Evolutionary conservation across 106 monocot species (phyloP).

Genomic region (Dendrobium nobile): DNA sequence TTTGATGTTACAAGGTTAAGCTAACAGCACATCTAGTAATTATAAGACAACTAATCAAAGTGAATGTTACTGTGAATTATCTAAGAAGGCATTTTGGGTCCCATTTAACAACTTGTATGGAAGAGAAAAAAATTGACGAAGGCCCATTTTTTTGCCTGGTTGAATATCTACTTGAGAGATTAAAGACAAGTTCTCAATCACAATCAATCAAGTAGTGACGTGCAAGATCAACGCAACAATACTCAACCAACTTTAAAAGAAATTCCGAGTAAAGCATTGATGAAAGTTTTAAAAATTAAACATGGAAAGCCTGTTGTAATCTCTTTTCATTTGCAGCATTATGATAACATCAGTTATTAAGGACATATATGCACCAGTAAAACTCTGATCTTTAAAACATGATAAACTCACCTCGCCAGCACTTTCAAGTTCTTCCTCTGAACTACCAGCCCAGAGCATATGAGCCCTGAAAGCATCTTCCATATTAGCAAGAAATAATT

Average conservation of each 20-base stretch:
- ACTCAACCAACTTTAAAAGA: neutral
- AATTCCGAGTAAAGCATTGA: neutral
- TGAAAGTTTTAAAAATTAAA: slow-evolving; percentile 1
- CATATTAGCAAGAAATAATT: slow-evolving; percentile 84
- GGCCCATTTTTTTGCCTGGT: neutral
- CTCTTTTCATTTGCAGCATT: neutral
- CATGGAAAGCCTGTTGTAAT: neutral
- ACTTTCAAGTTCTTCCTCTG: slow-evolving; percentile 94
- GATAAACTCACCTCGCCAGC: slow-evolving; percentile 77
- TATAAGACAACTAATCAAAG: neutral
- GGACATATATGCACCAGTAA: neutral
- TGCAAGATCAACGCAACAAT: neutral
- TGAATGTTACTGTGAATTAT: neutral
- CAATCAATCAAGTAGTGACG: neutral
- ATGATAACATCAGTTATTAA: neutral
- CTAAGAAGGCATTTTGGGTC: neutral
- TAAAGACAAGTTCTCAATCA: neutral
- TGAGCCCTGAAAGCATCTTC: slow-evolving; percentile 83
- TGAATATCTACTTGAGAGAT: neutral
- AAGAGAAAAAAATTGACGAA: neutral
- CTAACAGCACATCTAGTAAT: neutral
- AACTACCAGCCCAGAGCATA: slow-evolving; percentile 80
- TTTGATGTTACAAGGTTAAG: neutral
- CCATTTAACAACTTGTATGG: neutral
- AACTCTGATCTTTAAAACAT: neutral